Evolutionary conservation across 176 grass and related monocot species (phyloP), one percentile per base, ranked within the genome.

Genomic region (Oryza australiensis): DNA sequence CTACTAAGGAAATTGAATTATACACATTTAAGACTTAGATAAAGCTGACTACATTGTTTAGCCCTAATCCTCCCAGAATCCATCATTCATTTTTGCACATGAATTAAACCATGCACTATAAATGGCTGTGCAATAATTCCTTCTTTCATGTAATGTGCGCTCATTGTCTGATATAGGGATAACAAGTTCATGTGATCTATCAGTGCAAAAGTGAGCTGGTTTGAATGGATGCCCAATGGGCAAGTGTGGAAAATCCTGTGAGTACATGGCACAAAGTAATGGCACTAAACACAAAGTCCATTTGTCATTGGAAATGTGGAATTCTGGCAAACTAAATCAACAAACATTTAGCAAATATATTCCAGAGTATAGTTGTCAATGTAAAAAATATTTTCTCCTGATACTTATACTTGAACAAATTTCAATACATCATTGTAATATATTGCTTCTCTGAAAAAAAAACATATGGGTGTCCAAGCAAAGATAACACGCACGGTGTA

Each of bases 401-500:
- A 74, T 59, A 78, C 40, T 22, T 84, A 84, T 55, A 84, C 64
- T 20, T 84, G 72, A 84, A 59, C 23, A 23, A 60, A 67, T 20
- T 88, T 83, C 20, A 59, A 69, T 51, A 90, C 11, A 13, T 74
- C 41, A 45, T 26, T 49, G 9, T 63, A 78, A 32, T 68, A 85
- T 12, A 29, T 71, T 82, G 60, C 23, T 76, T 63, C 59, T 49
- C 51, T 5, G 18, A 29, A 28, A 64, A 70, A 70, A 70, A 43
- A 67, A 74, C 9, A 40, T 40, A 37, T 64, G 38, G 14, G 73
- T 62, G 45, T 77, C 55, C 14, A 71, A 64, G 57, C 22, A 89
- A 81, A 69, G 72, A 86, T 78, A 77, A 12, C 66, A 89, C 88
- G 27, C 48, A 98, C 95, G 90, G 67, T 98, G 90, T 37, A 98